Conservation (phyloP, 2,329 filamentous ascomycete genomes). For the Neofusicoccum ribis region DNA sequence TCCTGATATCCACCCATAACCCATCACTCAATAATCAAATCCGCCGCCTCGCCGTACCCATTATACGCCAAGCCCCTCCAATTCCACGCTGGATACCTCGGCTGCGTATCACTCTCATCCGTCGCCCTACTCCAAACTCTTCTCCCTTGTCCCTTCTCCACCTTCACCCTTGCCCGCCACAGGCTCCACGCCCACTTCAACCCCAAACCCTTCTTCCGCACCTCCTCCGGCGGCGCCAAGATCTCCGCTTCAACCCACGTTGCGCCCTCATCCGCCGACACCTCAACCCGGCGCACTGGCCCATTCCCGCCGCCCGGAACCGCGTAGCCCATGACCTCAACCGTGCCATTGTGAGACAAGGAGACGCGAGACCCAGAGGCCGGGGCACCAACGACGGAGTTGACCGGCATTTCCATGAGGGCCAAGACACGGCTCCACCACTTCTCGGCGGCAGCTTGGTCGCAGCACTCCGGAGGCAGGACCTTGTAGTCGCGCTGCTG, state of each 20-base stretch:
- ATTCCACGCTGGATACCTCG: slow-evolving; percentile 55
- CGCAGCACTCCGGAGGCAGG: slow-evolving; percentile 53
- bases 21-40: slow-evolving; percentile 45
- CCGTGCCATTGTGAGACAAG: slow-evolving; percentile 39
- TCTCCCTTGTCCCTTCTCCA: slow-evolving; percentile 44
- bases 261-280: slow-evolving; percentile 49
- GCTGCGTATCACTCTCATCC: slow-evolving; percentile 56
- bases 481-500: slow-evolving; percentile 62
- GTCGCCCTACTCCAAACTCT: slow-evolving; percentile 56
- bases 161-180: slow-evolving; percentile 49
- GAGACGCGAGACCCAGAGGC: slow-evolving; percentile 44
- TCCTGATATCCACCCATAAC: too few species aligned
- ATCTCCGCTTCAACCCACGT: slow-evolving; percentile 53
- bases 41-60: slow-evolving; percentile 57
- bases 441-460: slow-evolving; percentile 50
- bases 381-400: slow-evolving; percentile 55
- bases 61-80: slow-evolving; percentile 61
- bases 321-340: slow-evolving; percentile 58
- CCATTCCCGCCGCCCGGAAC: slow-evolving; percentile 56
- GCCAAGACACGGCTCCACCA: slow-evolving; percentile 55
- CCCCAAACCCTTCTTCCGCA: neutral
- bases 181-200: slow-evolving; percentile 59
- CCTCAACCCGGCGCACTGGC: slow-evolving; percentile 55
- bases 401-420: slow-evolving; percentile 58
- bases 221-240: slow-evolving; percentile 15